These are phyloP conservation scores for Fusarium armeniacum DNA, from an alignment of 2,329 filamentous ascomycete species.

Conservation along the genomic window DNA sequence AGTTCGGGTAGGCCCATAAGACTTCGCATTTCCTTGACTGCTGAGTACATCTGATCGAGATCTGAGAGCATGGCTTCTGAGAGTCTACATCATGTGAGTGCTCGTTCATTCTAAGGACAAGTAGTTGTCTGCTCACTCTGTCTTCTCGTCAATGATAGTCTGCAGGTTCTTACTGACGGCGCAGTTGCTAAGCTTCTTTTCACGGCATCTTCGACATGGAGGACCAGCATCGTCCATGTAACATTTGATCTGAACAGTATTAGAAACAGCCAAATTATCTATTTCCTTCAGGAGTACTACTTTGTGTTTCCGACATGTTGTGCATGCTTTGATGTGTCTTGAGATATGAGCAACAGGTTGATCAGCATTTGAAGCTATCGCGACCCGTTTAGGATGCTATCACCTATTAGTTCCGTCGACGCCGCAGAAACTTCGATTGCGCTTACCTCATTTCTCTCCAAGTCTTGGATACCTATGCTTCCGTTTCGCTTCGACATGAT, in stretches of 20 bases:
- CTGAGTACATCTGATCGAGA: constrained; percentile 46
- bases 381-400: constrained; percentile 29
- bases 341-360: constrained; percentile 57
- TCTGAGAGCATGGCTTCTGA: constrained; percentile 45
- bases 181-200: constrained; percentile 56
- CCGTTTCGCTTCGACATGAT: constrained; percentile 28
- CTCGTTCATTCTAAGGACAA: rapidly evolving
- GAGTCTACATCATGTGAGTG: background rate
- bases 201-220: constrained; percentile 56
- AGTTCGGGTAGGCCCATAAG: constrained; percentile 46
- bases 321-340: constrained; percentile 58
- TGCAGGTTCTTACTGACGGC: constrained; percentile 59
- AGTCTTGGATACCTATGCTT: background rate
- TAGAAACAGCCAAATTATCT: rapidly evolving
- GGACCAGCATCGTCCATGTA: constrained; percentile 58
- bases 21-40: constrained; percentile 45
- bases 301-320: constrained; percentile 59
- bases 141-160: constrained; percentile 58
- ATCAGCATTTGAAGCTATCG: constrained; percentile 63
- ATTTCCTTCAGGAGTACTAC: constrained; percentile 38
- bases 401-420: background rate
- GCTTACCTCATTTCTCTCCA: constrained; percentile 9
- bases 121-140: constrained; percentile 48
- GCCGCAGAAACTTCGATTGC: rapidly evolving
- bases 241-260: constrained; percentile 54